These are phyloP conservation scores for Pestalotiopsis fici DNA, from an alignment of 2,329 filamentous ascomycete genomes.

Conservation along the genomic window DNA sequence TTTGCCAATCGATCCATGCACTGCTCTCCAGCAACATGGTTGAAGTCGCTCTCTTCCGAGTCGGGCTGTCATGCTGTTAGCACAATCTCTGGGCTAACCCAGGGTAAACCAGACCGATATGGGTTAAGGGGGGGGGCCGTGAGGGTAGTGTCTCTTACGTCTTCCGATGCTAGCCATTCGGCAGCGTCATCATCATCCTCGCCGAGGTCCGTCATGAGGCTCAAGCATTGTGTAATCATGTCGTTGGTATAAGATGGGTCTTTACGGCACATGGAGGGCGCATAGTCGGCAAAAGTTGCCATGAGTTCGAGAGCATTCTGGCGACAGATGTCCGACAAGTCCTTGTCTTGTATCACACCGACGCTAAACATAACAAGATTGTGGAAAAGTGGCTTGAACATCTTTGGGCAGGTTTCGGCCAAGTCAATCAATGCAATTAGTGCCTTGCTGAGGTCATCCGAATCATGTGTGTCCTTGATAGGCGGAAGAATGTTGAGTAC, in stretches of 20 bases:
- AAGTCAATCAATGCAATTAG: conserved; percentile 91
- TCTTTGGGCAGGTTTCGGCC: conserved; percentile 90
- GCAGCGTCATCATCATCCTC: conserved; percentile 91
- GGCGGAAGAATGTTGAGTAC: conserved; percentile 93
- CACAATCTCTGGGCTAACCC: background rate
- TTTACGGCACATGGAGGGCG: conserved; percentile 92
- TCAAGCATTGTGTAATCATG: conserved; percentile 98
- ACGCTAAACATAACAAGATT: conserved; percentile 92
- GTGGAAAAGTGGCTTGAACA: conserved; percentile 95
- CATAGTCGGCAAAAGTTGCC: conserved; percentile 96
- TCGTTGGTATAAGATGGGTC: conserved; percentile 88
- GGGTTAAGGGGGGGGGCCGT: background rate
- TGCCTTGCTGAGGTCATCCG: conserved; percentile 87
- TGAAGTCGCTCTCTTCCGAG: conserved; percentile 92
- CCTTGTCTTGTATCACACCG: conserved; percentile 93
- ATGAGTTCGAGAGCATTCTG: conserved; percentile 97
- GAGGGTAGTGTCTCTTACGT: conserved; percentile 58
- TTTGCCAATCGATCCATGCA: conserved; percentile 98
- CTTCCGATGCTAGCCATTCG: conserved; percentile 92
- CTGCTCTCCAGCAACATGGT: conserved; percentile 97
- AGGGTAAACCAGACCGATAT: background rate
- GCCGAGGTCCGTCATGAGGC: conserved; percentile 96
- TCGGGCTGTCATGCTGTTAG: conserved; percentile 65
- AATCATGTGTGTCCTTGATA: conserved; percentile 88
- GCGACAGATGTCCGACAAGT: conserved; percentile 83